Evolutionary conservation across 345 rosid species (phyloP).

Genomic region (Isatis tinctoria): DNA sequence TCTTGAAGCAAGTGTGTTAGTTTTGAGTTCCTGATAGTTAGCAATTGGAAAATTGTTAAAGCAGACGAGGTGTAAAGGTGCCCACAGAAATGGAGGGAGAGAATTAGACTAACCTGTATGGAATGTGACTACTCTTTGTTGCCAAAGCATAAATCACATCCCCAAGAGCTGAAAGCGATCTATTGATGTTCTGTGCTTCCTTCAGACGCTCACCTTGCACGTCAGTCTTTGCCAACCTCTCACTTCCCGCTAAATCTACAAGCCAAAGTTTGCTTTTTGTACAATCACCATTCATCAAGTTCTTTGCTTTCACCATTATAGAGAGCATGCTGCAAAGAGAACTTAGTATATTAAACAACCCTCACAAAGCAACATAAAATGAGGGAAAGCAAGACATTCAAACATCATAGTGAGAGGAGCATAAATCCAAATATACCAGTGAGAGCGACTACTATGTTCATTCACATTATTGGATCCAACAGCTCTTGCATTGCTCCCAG

Average conservation of each 20-base stretch:
- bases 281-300: slow-evolving; percentile 75
- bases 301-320: slow-evolving; percentile 81
- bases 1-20: slow-evolving; percentile 95
- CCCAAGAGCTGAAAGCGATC: slow-evolving; percentile 95
- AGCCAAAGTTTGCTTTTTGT: slow-evolving; percentile 99
- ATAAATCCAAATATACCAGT: slow-evolving; percentile 53
- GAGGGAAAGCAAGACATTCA: slow-evolving; percentile 4
- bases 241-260: slow-evolving; percentile 97
- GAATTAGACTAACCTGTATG: slow-evolving; percentile 55
- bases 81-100: not conserved
- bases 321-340: slow-evolving; percentile 76
- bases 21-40: slow-evolving; percentile 81
- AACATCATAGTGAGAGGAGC: not conserved
- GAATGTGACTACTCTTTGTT: slow-evolving; percentile 81
- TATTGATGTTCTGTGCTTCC: slow-evolving; percentile 92
- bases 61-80: not conserved
- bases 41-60: slow-evolving; percentile 18
- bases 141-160: slow-evolving; percentile 90
- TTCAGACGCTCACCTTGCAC: slow-evolving; percentile 90
- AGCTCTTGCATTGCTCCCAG: slow-evolving; percentile 91
- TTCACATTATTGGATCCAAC: slow-evolving; percentile 97
- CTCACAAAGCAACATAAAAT: not conserved
- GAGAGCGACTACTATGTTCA: slow-evolving; percentile 97
- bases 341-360: not conserved
- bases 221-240: slow-evolving; percentile 89